phyloP scores from a whole-genome alignment of 345 rosid species.

The Jatropha curcas region DNA sequence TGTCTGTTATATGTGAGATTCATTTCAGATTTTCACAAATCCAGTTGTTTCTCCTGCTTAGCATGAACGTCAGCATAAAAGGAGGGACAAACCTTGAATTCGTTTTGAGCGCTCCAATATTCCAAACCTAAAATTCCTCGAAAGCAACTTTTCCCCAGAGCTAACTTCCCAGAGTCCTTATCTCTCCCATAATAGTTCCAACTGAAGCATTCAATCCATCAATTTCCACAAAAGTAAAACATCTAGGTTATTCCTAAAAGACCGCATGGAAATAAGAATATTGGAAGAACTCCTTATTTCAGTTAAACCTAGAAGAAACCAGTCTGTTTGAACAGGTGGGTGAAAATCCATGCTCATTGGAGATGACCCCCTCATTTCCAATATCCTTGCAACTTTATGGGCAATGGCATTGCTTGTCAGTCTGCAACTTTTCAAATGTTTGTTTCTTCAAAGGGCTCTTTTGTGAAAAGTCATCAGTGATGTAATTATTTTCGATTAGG shows the following conservation, averaged over 20 bases:
- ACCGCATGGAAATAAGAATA: no score
- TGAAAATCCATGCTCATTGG: slow-evolving; percentile 81
- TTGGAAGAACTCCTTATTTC: not conserved
- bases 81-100: slow-evolving; percentile 41
- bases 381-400: slow-evolving; percentile 48
- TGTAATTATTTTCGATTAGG: slow-evolving; percentile 11
- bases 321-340: slow-evolving; percentile 60
- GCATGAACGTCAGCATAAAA: slow-evolving; percentile 14
- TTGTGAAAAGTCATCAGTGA: slow-evolving; percentile 34
- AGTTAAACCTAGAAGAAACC: slow-evolving; percentile 70
- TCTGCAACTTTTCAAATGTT: slow-evolving; percentile 6
- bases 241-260: no score
- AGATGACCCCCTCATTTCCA: slow-evolving; percentile 53
- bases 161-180: slow-evolving; percentile 65
- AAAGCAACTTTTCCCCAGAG: slow-evolving; percentile 47
- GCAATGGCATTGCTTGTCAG: slow-evolving; percentile 21
- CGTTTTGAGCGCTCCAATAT: slow-evolving; percentile 50
- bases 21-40: slow-evolving; percentile 16
- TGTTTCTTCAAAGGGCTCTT: slow-evolving; percentile 1
- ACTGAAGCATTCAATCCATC: slow-evolving; percentile 44
- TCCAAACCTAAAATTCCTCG: slow-evolving; percentile 71
- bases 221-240: slow-evolving; percentile 4
- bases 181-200: slow-evolving; percentile 59
- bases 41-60: not conserved
- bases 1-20: slow-evolving; percentile 31